Conservation (phyloP, 2,329 filamentous ascomycete species). For the Myriosclerotinia duriaeana region DNA sequence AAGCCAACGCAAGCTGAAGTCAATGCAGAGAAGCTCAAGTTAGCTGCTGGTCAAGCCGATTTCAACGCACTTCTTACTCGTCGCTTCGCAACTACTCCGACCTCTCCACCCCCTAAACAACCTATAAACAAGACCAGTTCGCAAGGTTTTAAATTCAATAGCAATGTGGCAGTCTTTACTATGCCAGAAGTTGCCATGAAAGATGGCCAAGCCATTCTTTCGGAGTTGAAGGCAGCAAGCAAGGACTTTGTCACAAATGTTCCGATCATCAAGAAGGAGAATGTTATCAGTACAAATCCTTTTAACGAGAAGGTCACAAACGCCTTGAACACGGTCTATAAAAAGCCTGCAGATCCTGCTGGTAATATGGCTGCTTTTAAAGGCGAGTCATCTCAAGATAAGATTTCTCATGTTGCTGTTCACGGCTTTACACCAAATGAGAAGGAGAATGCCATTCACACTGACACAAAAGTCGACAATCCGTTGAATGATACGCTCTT, state of each 20-base stretch:
- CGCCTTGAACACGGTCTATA: background rate
- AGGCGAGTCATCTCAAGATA: background rate
- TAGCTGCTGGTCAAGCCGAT: conserved; percentile 10
- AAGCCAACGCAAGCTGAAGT: conserved; percentile 1
- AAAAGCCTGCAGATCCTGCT: background rate
- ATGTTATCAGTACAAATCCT: background rate
- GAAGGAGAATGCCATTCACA: background rate
- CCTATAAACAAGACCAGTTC: background rate
- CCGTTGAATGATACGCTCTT: background rate
- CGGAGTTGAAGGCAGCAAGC: conserved; percentile 4
- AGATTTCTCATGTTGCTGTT: conserved; percentile 12
- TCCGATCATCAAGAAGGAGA: background rate
- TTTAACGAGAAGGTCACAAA: background rate
- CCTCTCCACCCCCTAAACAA: background rate
- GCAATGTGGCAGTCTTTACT: background rate
- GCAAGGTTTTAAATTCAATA: background rate
- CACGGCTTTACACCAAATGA: conserved; percentile 4
- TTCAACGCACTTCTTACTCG: background rate
- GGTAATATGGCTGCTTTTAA: background rate
- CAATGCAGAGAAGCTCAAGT: conserved; percentile 8
- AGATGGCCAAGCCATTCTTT: background rate
- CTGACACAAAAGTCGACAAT: background rate
- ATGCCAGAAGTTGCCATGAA: background rate
- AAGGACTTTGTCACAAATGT: background rate
- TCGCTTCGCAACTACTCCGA: background rate